Evolutionary conservation across 257 asterid species (phyloP), one percentile per base, ranked within the genome.

Genomic region (Cynanchum wilfordii): DNA sequence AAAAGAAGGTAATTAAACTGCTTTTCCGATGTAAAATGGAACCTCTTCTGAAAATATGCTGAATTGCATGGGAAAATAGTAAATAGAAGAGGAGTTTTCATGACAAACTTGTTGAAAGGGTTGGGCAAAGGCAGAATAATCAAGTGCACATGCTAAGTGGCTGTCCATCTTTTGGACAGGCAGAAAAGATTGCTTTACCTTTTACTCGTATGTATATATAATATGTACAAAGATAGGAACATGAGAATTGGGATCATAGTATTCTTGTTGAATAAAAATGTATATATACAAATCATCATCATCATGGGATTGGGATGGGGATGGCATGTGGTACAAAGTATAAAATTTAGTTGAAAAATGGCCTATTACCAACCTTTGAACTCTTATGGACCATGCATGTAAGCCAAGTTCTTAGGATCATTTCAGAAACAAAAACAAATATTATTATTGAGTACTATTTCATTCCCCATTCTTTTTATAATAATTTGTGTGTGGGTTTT

Each of bases 81-180:
- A 19, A 24, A 25, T 25, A 52, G 4, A 44, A 72, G 65, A 59
- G 50, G 69, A 71, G 45, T 42, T 77, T 56, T 50, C 56, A 57
- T 4, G 74, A 25, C 33, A 59, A 40, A 17, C 36, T 29, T 25
- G 16, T 45, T 67, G 68, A 66, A 62, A 52, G 72, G 68, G 10
- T 68, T 29, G 40, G 22, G 68, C 71, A 77, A 58, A 72, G 73
- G 58, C 17, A 65, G 57, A 69, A 54, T 70, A 72, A 49, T 73
- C 70, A 25, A 76, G 73, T 80, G 76, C 58, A 72, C 72, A 54
- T 66, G 79, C 66, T 50, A 76, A 55, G 10, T 42, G 10, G 73
- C 65, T 79, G 80, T 68, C 80, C 75, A 64, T 47, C 81, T 70
- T 73, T 76, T 45, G 60, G 76, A 54, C 79, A 79, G 76, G 81